Evolutionary conservation across 768 basidiomycete species (phyloP).

Genomic region (Tephrocybe rancida): DNA sequence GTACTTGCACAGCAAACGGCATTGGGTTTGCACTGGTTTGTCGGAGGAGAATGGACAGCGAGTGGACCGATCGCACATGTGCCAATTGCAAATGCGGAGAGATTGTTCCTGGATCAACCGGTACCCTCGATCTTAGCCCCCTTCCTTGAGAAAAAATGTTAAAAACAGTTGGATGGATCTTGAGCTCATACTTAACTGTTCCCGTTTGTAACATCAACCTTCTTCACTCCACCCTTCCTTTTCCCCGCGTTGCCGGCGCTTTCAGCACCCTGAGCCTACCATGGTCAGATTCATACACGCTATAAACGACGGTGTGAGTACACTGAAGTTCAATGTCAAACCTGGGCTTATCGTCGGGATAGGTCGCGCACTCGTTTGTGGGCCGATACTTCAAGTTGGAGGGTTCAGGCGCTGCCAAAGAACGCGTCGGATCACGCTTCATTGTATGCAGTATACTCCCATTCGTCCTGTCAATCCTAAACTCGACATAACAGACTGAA

Average conservation of each 20-base stretch:
- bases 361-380: conserved; percentile 49
- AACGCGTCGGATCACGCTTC: conserved; percentile 66
- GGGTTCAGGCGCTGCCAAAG: conserved; percentile 65
- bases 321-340: background rate
- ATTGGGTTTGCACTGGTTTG: too few relatives aligned
- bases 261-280: conserved; percentile 6
- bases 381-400: conserved; percentile 77
- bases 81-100: too few relatives aligned
- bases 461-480: background rate
- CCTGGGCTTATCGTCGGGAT: background rate
- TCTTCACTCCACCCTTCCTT: conserved; percentile 1
- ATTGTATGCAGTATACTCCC: conserved; percentile 34
- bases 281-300: conserved; percentile 25
- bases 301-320: conserved; percentile 32
- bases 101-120: conserved; percentile 11
- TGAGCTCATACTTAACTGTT: conserved; percentile 7
- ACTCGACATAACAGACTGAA: conserved; percentile 55
- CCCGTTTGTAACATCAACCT: background rate
- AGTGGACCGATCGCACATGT: too few relatives aligned
- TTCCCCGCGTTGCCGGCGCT: conserved; percentile 1
- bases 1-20: too few relatives aligned
- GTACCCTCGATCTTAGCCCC: conserved; percentile 5
- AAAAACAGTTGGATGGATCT: conserved; percentile 6
- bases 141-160: background rate
- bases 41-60: too few relatives aligned